Evolutionary conservation across 495 filamentous ascomycete genomes (phyloP), one percentile per base, ranked within the genome.

Genomic region (Aspergillus olivimuriae): DNA sequence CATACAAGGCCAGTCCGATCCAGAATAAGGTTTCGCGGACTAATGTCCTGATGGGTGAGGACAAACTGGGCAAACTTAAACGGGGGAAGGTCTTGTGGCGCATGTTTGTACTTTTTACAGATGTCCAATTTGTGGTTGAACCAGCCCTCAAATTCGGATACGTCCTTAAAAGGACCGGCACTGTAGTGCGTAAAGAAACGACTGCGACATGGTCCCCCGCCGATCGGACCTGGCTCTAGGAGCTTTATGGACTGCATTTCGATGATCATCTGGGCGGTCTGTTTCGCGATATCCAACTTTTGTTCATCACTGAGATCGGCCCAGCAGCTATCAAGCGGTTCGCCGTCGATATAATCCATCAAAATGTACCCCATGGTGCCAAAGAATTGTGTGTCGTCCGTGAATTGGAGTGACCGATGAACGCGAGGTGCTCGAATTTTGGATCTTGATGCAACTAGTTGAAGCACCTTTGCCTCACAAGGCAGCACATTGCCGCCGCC

Each of bases 271-370:
- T 28, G 5, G 11, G 24, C 24, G 11, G 51, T 19, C 23, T 63
- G 60, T 1, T 15, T 8, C 9, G 47, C 40, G 35, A 63, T 46
- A n/a, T 54, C 31, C 17, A 34, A 22, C 19, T 47, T 24, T 35
- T 57, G 53, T 4, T 22, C n/a, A 9, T 51, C 40, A 37, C 11
- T 18, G 31, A 60, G 50, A 8, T 21, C 12, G 17, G 39, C 35
- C 62, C 56, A 66, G 39, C 55, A 51, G 20, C 52, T 47, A 34
- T 50, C 50, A 32, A 62, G 51, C 1, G 51, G 36, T 42, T 56
- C 18, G 15, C 62, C 56, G 19, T 41, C 3, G 44, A 65, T 48
- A 47, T 50, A 65, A 51, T 65, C 55, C 56, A 66, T 63, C n/a
- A 64, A 41, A 47, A 66, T 54, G 41, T 57, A 63, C 4, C 58